Evolutionary conservation across 2,329 filamentous ascomycete species (phyloP), one percentile per base, ranked within the genome.

Genomic region (Ceratocystis cacaofunesta): DNA sequence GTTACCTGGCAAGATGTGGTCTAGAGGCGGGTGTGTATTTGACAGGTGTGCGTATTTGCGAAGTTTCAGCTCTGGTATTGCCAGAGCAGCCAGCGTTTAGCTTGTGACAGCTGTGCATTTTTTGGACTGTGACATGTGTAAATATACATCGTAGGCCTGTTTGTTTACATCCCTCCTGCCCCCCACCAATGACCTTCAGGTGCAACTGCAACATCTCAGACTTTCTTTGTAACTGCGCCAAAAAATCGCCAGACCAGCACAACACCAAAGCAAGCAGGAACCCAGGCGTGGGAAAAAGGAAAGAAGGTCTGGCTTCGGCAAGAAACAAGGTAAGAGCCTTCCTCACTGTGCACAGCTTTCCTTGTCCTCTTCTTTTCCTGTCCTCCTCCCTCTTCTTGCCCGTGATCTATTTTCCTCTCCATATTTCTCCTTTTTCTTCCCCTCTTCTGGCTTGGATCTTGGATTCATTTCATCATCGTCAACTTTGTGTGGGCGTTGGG

Each of bases 121-220:
- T 57, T 25, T 57, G 22, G 1, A 8, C 12, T 25, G 5, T 28
- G 17, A 28, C 12, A 57, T 17, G 19, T 50, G 44, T 15, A 64
- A 55, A 36, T 22, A 8, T 55, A 6, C 3, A 17, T 57, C 30
- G 30, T 64, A 41, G 28, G 52, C 44, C 52, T 64, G 62, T 55
- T 64, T 64, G 62, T 58, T 64, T 55, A 64, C 62, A 64, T 64
- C 28, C 28, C 63, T 55, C 19, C 25, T 61, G 43, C 22, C 32
- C 41, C 32, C 52, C 41, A 41, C 44, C 57, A 61, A 55, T 58
- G 12, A 48, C 30, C n/a, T 22, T 25, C 50, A n/a, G 65, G 28
- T 63, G 48, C 32, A 63, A 36, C 36, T 55, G 32, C 28, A 41
- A 50, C 43, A 25, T 55, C 43, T 10, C 36, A 48, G 60, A n/a